Conservation (phyloP, 495 filamentous ascomycete genomes). For the Lasiosphaeris hirsuta region DNA sequence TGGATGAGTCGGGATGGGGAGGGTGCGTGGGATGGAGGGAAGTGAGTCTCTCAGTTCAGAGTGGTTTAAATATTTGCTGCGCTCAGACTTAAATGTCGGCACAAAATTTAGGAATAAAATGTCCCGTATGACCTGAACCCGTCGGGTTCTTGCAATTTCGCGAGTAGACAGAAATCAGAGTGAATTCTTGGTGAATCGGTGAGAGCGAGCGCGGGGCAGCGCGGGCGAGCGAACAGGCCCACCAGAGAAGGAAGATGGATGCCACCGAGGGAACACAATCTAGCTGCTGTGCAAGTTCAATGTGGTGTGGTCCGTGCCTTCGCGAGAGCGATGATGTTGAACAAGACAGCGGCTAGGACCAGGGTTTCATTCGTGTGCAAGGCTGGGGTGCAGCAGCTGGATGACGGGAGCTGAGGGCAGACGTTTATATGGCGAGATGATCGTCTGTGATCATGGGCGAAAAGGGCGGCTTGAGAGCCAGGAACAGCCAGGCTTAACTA, state of each 20-base stretch:
- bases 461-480: conserved; percentile 19
- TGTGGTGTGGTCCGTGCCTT: conserved; percentile 34
- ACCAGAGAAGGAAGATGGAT: conserved; percentile 23
- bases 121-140: conserved; percentile 43
- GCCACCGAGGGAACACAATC: conserved; percentile 28
- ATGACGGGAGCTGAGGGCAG: conserved; percentile 13
- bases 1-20: too few species aligned
- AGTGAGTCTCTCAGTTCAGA: conserved; percentile 20
- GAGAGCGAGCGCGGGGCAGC: conserved; percentile 25
- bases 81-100: conserved; percentile 32
- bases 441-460: conserved; percentile 25
- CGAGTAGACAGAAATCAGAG: conserved; percentile 25
- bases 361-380: conserved; percentile 42
- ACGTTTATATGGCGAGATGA: conserved; percentile 21
- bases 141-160: conserved; percentile 27
- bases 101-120: conserved; percentile 43
- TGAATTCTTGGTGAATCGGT: conserved; percentile 25
- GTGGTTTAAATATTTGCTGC: conserved; percentile 37
- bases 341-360: conserved; percentile 45
- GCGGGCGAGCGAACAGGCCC: conserved; percentile 26
- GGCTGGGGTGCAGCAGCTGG: conserved; percentile 17
- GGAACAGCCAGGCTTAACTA: conserved; percentile 14
- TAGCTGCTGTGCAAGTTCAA: conserved; percentile 27
- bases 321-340: conserved; percentile 35
- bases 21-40: conserved; percentile 15